Base-by-base conservation (phyloP, 202 grass and related monocot genomes). In the Dendrocalamus latiflorus region DNA sequence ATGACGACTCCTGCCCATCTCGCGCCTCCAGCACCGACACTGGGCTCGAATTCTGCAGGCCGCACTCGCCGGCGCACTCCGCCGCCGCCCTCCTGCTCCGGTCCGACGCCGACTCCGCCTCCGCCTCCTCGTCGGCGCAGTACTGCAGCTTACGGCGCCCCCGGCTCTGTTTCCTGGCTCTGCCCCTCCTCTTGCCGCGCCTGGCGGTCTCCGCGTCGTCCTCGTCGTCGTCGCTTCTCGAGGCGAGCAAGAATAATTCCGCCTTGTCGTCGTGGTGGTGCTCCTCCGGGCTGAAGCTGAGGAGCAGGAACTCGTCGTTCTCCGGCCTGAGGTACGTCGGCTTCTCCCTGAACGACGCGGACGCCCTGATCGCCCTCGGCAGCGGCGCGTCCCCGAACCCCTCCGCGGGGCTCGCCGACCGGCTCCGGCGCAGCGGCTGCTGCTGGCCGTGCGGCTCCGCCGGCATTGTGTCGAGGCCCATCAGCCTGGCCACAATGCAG, bases 391-490 rank as follows among this genome's bases (percentile, higher is more conserved):
- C 68, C 4, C 20, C 37, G 38, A 41, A 74, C 58, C 84, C 91
- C 67, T 91, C 90, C 4, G 49, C 86, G 0, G 90, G 88, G 76
- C 91, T 84, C 0, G 70, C 68, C 0, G 90, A 94, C 68, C 75
- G 81, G 75, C 90, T 93, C 39, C 86, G 77, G 11, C 73, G 45
- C 5, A 86, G 33, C 59, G 56, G n/a, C n/a, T n/a, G 34, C 34
- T 59, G 85, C 7, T 30, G 41, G 30, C 53, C 28, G 30, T 54
- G 34, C n/a, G 70, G 1, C 63, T 24, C 15, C 10, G 44, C 16
- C 24, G 91, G 93, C 91, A 94, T 92, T 15, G 93, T 76, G 76
- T 96, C 91, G n/a, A 99, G 75, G 44, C 96, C 96, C 96, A 99
- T 99, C 18, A 99, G 70, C 41, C 96, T 80, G 6, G 93, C 96